Conservation (phyloP, 257 asterid species). For the Anisodus acutangulus region DNA sequence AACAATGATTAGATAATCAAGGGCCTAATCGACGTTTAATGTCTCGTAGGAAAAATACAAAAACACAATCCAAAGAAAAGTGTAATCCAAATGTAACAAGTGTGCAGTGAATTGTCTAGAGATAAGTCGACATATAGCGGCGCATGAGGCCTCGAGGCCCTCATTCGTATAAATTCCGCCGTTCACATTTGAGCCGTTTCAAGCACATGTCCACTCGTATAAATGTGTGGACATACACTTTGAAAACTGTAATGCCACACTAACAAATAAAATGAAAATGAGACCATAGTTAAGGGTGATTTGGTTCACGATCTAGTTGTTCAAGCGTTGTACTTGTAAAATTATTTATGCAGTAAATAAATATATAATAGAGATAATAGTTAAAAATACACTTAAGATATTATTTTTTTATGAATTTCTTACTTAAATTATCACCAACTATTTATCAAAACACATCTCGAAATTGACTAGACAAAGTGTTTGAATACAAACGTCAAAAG, state of each 20-base stretch:
- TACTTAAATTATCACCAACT: too few species aligned
- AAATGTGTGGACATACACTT: not conserved
- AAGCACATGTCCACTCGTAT: conserved; percentile 1
- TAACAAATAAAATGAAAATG: too few species aligned
- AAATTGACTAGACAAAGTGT: too few species aligned
- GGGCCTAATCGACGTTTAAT: conserved; percentile 34
- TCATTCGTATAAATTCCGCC: not conserved
- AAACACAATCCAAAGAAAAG: not conserved
- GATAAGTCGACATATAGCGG: conserved; percentile 35
- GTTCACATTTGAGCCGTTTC: conserved; percentile 11
- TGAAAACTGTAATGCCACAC: not conserved
- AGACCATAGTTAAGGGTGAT: too few species aligned
- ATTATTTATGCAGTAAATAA: too few species aligned
- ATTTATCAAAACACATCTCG: too few species aligned
- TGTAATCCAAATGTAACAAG: not conserved
- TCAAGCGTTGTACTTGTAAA: too few species aligned
- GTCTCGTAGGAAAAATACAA: conserved; percentile 29
- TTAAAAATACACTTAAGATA: too few species aligned
- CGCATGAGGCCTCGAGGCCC: conserved; percentile 38
- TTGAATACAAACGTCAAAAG: too few species aligned
- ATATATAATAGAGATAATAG: too few species aligned
- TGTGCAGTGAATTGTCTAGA: conserved; percentile 35
- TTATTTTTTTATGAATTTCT: too few species aligned
- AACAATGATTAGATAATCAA: conserved; percentile 38
- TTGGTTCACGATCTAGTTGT: too few species aligned